Percentiles rank a stretch among this genome's conserved stretches.
Conservation (phyloP, 345 rosid genomes). For the Eucalyptus virginea region DNA sequence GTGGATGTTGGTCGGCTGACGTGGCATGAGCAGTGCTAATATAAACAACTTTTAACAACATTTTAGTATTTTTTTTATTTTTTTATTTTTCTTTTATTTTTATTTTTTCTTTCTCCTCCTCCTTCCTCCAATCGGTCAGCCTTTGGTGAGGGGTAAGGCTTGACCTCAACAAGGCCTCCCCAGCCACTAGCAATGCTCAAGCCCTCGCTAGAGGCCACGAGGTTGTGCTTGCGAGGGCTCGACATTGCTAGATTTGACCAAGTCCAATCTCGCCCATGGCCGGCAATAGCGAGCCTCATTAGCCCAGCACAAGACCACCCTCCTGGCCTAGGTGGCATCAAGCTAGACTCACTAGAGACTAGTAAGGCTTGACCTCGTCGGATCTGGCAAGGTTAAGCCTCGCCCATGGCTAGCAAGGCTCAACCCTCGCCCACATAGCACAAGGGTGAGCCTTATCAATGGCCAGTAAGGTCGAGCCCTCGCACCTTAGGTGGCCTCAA, state of each 20-base stretch:
- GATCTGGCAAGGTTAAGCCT: too few species aligned
- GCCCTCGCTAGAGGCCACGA: fast-evolving
- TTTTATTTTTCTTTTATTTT: fast-evolving
- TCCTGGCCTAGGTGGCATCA: too few species aligned
- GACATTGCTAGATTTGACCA: fast-evolving
- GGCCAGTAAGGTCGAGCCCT: too few species aligned
- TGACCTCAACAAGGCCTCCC: fast-evolving
- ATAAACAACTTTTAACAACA: too few species aligned
- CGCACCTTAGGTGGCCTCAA: too few species aligned
- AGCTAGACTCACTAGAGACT: too few species aligned
- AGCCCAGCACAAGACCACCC: fast-evolving
- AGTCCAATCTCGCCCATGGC: fast-evolving
- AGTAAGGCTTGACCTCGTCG: fast-evolving
- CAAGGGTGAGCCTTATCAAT: too few species aligned
- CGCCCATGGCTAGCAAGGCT: too few species aligned
- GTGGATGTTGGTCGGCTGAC: fast-evolving
- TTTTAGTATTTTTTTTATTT: too few species aligned
- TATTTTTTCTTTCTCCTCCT: too few species aligned
- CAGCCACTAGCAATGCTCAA: fast-evolving
- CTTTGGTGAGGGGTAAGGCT: fast-evolving
- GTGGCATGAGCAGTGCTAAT: fast-evolving
- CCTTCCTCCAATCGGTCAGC: fast-evolving
- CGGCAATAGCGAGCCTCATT: fast-evolving
- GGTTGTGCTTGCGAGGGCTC: too few species aligned
- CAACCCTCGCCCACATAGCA: too few species aligned